phyloP scores from a whole-genome alignment of 306 rosid species.

The Vicia sativa region DNA sequence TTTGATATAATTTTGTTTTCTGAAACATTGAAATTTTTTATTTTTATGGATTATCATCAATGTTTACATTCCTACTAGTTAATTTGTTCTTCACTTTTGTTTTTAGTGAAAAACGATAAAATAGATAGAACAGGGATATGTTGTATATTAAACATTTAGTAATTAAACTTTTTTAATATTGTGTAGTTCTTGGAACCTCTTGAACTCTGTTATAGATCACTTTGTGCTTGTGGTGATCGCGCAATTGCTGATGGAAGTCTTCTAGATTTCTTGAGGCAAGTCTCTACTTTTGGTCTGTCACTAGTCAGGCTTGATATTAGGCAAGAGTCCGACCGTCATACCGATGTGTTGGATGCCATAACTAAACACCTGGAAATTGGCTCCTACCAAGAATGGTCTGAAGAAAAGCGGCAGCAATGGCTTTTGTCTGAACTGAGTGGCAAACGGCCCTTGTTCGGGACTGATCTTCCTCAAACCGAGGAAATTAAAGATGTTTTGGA shows the following conservation, averaged over 20 bases:
- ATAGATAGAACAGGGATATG: not conserved
- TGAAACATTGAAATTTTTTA: no score
- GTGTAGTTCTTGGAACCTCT: constrained; percentile 92
- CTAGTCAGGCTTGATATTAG: constrained; percentile 92
- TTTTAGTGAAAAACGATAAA: not conserved
- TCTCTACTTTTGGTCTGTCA: constrained; percentile 92
- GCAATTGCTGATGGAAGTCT: constrained; percentile 95
- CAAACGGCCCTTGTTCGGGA: constrained; percentile 91
- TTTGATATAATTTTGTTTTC: no score
- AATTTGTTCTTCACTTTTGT: constrained; percentile 3
- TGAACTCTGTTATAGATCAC: constrained; percentile 90
- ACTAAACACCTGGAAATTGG: constrained; percentile 90
- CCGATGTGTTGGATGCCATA: constrained; percentile 88
- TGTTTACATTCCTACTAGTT: not conserved
- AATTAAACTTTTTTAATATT: constrained; percentile 35
- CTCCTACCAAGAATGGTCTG: constrained; percentile 92
- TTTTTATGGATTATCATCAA: not conserved
- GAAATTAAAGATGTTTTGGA: constrained; percentile 90
- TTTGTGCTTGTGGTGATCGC: constrained; percentile 85
- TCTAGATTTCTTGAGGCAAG: constrained; percentile 96
- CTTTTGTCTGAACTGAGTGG: constrained; percentile 83
- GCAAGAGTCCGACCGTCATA: constrained; percentile 95
- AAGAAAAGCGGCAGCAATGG: constrained; percentile 89
- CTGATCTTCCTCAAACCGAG: constrained; percentile 89
- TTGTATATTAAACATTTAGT: constrained; percentile 4